Evolutionary conservation across 495 filamentous ascomycete species (phyloP).

Genomic region (Melanomma pulvis-pyrius): DNA sequence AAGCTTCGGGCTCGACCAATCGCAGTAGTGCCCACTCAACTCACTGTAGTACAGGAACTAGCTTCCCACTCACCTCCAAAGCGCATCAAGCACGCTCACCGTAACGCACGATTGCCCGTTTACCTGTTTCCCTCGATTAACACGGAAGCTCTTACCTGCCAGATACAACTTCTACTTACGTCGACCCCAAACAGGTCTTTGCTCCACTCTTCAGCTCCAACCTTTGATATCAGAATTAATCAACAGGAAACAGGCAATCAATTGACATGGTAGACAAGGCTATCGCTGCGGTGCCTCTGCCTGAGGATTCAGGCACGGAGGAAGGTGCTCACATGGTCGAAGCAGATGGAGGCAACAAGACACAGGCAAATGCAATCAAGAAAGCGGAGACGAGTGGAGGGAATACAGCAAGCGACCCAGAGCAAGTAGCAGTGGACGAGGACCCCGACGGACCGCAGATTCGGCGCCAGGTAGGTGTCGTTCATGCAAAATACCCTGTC

Average conservation of each 20-base stretch:
- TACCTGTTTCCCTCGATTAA: too few relatives aligned
- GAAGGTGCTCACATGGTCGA: not conserved
- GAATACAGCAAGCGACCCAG: not conserved
- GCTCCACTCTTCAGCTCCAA: not conserved
- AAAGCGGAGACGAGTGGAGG: not conserved
- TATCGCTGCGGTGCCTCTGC: not conserved
- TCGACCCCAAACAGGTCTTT: not conserved
- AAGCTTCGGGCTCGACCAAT: too few relatives aligned
- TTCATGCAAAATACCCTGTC: too few relatives aligned
- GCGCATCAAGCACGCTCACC: not conserved
- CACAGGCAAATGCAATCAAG: not conserved
- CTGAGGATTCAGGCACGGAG: not conserved
- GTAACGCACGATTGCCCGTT: not conserved
- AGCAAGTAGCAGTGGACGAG: not conserved
- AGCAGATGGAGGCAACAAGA: not conserved
- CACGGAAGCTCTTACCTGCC: not conserved
- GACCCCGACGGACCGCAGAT: conserved; percentile 36
- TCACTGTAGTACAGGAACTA: not conserved
- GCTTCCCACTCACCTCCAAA: not conserved
- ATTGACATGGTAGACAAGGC: not conserved
- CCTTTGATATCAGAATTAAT: too few relatives aligned
- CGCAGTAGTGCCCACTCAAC: too few relatives aligned
- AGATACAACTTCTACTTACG: not conserved
- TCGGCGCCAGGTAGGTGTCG: conserved; percentile 32
- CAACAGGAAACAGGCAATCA: too few relatives aligned